Evolutionary conservation across 2,329 filamentous ascomycete species (phyloP).

Genomic region (Phaeophleospora eucalypticola): DNA sequence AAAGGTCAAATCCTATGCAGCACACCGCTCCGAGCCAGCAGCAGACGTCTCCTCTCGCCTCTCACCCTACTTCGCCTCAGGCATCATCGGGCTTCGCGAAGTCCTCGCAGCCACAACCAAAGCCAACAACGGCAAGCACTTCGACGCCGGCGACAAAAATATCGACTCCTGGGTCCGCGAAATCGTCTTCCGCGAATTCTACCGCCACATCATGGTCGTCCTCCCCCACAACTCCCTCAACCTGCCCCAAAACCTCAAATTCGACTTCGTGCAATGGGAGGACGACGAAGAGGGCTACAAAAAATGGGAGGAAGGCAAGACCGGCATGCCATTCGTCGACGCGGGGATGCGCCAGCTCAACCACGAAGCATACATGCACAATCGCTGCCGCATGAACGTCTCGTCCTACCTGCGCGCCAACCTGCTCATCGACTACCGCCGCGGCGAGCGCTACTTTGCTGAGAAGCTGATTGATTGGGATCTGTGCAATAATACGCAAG

Average conservation of each 20-base stretch:
- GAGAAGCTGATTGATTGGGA: constrained; percentile 48
- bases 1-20: constrained; percentile 38
- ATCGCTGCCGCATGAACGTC: constrained; percentile 50
- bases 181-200: constrained; percentile 50
- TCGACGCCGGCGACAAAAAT: constrained; percentile 37
- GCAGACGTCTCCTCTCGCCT: constrained; percentile 40
- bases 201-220: constrained; percentile 45
- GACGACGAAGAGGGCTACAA: constrained; percentile 48
- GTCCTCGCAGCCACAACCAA: constrained; percentile 40
- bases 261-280: constrained; percentile 50
- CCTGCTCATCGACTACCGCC: constrained; percentile 47
- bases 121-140: constrained; percentile 43
- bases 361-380: constrained; percentile 50
- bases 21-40: constrained; percentile 42
- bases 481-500: constrained; percentile 49
- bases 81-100: constrained; percentile 45
- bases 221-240: constrained; percentile 50
- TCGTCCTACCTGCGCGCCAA: constrained; percentile 47
- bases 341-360: constrained; percentile 51
- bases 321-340: constrained; percentile 49
- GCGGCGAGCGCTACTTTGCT: constrained; percentile 50
- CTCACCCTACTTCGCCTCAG: constrained; percentile 44
- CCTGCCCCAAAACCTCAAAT: constrained; percentile 49
- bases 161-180: constrained; percentile 48
- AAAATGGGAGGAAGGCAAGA: constrained; percentile 46